A percentile compares a stretch with the other conserved stretches of the same genome.
Evolutionary conservation across 306 rosid species (phyloP).

Genomic region (Leucaena leucocephala): DNA sequence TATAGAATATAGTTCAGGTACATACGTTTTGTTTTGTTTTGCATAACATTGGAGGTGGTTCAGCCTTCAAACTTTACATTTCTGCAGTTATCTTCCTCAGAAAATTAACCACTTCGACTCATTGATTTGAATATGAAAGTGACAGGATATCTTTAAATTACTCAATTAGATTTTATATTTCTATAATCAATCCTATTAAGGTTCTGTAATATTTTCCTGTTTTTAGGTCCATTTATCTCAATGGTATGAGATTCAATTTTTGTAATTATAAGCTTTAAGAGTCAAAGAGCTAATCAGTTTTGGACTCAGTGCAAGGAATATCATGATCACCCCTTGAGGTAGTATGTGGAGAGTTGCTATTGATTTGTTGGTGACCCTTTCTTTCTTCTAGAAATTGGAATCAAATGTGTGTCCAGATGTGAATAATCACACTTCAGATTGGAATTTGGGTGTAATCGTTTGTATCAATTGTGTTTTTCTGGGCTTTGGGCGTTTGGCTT

Average conservation of each 20-base stretch:
- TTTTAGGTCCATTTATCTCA: neutral
- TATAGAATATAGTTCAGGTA: neutral
- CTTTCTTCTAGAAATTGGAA: slow-evolving; percentile 15
- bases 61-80: neutral
- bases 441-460: slow-evolving; percentile 18
- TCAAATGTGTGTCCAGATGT: slow-evolving; percentile 2
- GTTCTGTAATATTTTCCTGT: neutral
- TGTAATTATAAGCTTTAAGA: slow-evolving; percentile 1
- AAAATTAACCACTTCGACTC: neutral
- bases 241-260: neutral
- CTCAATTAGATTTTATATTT: neutral
- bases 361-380: slow-evolving; percentile 1
- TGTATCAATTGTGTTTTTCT: slow-evolving; percentile 15
- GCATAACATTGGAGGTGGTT: neutral
- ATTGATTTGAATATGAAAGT: neutral
- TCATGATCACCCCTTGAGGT: slow-evolving; percentile 12
- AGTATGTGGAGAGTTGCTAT: slow-evolving; percentile 1
- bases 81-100: neutral
- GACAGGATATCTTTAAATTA: neutral
- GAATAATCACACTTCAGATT: slow-evolving; percentile 6
- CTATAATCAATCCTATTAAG: neutral
- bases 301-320: slow-evolving; percentile 16
- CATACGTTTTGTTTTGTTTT: neutral
- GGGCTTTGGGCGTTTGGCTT: neutral
- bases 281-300: slow-evolving; percentile 1